Percentiles rank a stretch among this genome's conserved stretches.
phyloP scores from a whole-genome alignment of 176 grass and related monocot species.

The sorghum (Sorghum bicolor) region Sorghum_bicolor_NCBIv3 NC_012872.2:2544501-2545000 shows the following conservation, averaged over 20 bases:
- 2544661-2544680: not conserved
- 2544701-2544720: slow-evolving; percentile 17
- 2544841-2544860: not conserved
- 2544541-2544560: slow-evolving; percentile 86
- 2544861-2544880: not conserved
- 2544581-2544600: not conserved
- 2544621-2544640: not conserved
- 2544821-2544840: not conserved
- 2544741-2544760: not conserved
- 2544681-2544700: not conserved
- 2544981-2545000: no score
- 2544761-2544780: not conserved
- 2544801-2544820: not conserved
- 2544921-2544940: no score
- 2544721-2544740: not conserved
- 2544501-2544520: slow-evolving; percentile 88
- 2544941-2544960: no score
- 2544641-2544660: slow-evolving; percentile 1
- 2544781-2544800: not conserved
- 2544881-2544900: no score
- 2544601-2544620: no score
- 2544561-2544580: slow-evolving; percentile 25
- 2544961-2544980: no score
- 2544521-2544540: slow-evolving; percentile 75
- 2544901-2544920: no score